Base-by-base conservation (phyloP, 2,329 filamentous ascomycete genomes). In the Stachybotrys chartarum region DNA sequence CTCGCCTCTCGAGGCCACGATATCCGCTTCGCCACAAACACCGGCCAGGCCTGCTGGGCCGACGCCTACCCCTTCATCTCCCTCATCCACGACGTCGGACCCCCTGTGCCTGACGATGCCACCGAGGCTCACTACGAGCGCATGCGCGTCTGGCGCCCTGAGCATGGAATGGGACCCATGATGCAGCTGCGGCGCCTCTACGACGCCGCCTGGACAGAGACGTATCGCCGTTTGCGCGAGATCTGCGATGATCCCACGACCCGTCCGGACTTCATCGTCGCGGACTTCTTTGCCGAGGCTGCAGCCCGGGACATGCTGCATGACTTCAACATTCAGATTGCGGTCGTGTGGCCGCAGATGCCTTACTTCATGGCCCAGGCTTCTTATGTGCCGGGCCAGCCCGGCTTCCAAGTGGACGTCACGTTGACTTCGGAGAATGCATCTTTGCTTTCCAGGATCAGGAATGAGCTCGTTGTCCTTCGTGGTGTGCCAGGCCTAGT, bases 231-330 rank as follows among this genome's bases (percentile, higher is more conserved):
- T 5, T 56, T 68, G 3, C 53, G 51, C 1, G 39, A n/a, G 1
- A 16, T 68, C 0, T 61, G 60, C 14, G 17, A 49, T 7, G 53
- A 66, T 47, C 52, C 57, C 6, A 58, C 55, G 1, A 66, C 61
- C 2, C 60, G 62, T 12, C 74, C 74, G 0, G 67, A 71, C 58
- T 66, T 76, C 54, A 72, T 77, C 30, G 55, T 77, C 3, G 70
- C 72, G 0, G 74, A 77, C 53, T 77, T 74, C 64, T 74, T 76
- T 45, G 72, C 71, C 31, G 73, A 77, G 7, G 66, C 69, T 5
- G 73, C 72, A 0, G 71, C 67, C 3, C 62, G 67, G 50, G 75
- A 77, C 54, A 73, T 77, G 50, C 65, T 68, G 6, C 55, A 61
- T 17, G 64, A 76, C 58, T 68, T 69, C 39, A 59, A 62, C 14